phyloP scores from a whole-genome alignment of 331 rosid genomes.

The Acacia pycnantha region DNA sequence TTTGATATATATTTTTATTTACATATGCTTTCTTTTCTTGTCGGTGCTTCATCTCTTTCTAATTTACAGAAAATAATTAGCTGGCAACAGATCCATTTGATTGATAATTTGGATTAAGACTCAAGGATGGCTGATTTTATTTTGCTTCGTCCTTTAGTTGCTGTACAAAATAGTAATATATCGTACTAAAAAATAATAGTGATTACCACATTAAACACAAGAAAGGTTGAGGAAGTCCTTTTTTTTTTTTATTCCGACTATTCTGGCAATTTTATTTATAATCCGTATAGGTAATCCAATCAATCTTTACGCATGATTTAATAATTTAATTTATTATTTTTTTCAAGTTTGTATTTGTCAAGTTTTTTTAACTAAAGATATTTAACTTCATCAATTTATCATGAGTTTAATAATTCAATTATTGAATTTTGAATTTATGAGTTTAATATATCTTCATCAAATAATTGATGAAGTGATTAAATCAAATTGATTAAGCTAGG shows the following conservation, averaged over 20 bases:
- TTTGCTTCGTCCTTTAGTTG: not conserved
- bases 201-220: not conserved
- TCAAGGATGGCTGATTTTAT: not conserved
- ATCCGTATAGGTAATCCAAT: not conserved
- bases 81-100: constrained; percentile 15
- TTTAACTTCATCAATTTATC: not conserved
- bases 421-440: not conserved
- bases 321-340: not conserved
- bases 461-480: not conserved
- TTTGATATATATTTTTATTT: not conserved
- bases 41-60: not conserved
- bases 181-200: not conserved
- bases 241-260: not conserved
- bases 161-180: not conserved
- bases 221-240: not conserved
- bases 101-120: not conserved
- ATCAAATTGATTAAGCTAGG: not conserved
- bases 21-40: not conserved
- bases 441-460: not conserved
- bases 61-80: constrained; percentile 19
- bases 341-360: not conserved
- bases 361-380: not conserved
- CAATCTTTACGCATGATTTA: not conserved
- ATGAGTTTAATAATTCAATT: not conserved
- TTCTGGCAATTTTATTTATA: not conserved